phyloP scores from a whole-genome alignment of 768 basidiomycete species.

The Termitomyces sp. region DNA sequence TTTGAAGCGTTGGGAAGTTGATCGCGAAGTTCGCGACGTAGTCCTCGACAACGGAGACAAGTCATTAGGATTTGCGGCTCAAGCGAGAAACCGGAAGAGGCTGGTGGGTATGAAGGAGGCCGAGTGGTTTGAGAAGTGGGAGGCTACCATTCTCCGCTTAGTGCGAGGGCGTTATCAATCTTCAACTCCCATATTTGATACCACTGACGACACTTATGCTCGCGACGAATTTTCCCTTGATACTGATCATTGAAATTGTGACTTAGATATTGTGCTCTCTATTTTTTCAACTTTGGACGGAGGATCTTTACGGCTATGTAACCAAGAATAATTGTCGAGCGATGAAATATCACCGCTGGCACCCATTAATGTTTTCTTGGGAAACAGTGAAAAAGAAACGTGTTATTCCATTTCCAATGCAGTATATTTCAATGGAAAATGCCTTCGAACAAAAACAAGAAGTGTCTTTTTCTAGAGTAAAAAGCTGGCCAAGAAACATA shows the following conservation, averaged over 20 bases:
- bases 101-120: slow-evolving; percentile 63
- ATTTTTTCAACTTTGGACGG: not conserved
- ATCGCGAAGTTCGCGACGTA: not conserved
- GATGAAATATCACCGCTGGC: slow-evolving; percentile 4
- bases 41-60: not conserved
- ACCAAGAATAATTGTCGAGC: slow-evolving; percentile 6
- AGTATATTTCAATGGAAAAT: too few species aligned
- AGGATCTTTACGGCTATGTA: slow-evolving; percentile 1
- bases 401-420: too few species aligned
- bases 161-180: slow-evolving; percentile 45
- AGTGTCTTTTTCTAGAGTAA: too few species aligned
- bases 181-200: slow-evolving; percentile 24
- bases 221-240: slow-evolving; percentile 19
- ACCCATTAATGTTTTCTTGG: too few species aligned
- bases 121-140: slow-evolving; percentile 79
- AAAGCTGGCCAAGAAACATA: too few species aligned
- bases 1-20: slow-evolving; percentile 47
- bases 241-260: slow-evolving; percentile 18
- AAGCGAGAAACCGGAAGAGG: slow-evolving; percentile 16
- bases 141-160: slow-evolving; percentile 57
- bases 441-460: too few species aligned
- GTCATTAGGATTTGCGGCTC: slow-evolving; percentile 5
- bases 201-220: slow-evolving; percentile 3
- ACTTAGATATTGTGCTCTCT: not conserved
- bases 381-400: too few species aligned